A percentile compares a stretch with the other conserved stretches of the same genome.
These are phyloP conservation scores for Penicillium sp. DNA, from an alignment of 2,329 filamentous ascomycete species.

Conservation along the genomic window DNA sequence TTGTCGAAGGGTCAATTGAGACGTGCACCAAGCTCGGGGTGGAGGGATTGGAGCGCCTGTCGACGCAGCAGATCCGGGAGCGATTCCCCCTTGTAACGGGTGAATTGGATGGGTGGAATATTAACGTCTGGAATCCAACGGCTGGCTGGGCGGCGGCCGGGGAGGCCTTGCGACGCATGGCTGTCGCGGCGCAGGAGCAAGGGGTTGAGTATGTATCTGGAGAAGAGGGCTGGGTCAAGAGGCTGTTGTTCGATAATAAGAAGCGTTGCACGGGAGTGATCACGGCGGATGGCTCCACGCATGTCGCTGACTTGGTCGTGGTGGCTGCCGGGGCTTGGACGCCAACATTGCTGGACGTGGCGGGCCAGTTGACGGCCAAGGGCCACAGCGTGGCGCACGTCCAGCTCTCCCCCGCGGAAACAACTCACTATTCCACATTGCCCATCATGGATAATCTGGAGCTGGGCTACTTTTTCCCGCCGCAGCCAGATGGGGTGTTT, in stretches of 20 bases:
- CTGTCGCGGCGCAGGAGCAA: slow-evolving; percentile 10
- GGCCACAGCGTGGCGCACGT: slow-evolving; percentile 15
- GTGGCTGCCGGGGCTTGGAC: slow-evolving; percentile 15
- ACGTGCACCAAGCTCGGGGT: slow-evolving; percentile 12
- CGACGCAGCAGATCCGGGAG: slow-evolving; percentile 5
- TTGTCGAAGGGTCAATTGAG: slow-evolving; percentile 14
- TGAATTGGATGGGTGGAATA: slow-evolving; percentile 15
- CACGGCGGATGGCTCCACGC: slow-evolving; percentile 9
- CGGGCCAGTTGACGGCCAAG: slow-evolving; percentile 15
- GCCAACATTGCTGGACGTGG: slow-evolving; percentile 10
- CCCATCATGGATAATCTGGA: slow-evolving; percentile 17
- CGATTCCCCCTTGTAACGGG: slow-evolving; percentile 12
- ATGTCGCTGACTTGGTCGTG: slow-evolving; percentile 13
- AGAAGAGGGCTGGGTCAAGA: slow-evolving; percentile 1
- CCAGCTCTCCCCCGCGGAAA: slow-evolving; percentile 11
- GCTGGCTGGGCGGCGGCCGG: slow-evolving; percentile 16
- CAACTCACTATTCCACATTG: slow-evolving; percentile 8
- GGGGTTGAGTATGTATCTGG: slow-evolving; percentile 17
- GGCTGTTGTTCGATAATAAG: too few relatives aligned
- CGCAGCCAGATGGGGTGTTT: slow-evolving; percentile 6
- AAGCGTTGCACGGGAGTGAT: slow-evolving; percentile 11
- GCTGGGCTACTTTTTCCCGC: slow-evolving; percentile 11
- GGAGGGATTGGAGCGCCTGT: slow-evolving; percentile 10
- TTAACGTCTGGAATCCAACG: slow-evolving; percentile 15
- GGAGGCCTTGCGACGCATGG: slow-evolving; percentile 13